phyloP scores from a whole-genome alignment of 2,329 filamentous ascomycete genomes.

The Proliferodiscus dingleyae region DNA sequence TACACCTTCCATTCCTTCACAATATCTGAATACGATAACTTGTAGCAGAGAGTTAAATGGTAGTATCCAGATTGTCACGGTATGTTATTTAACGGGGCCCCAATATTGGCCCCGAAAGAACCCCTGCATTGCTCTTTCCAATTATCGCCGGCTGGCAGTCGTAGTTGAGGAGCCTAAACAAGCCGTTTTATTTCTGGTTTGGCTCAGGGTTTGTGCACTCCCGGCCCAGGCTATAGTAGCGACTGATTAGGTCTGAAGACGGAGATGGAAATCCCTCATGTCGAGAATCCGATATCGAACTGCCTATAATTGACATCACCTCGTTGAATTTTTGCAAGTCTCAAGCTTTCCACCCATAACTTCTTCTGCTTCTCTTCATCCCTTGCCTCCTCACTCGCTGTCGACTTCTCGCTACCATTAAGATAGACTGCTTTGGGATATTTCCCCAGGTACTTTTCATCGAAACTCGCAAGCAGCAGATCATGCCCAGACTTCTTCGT shows the following conservation, averaged over 20 bases:
- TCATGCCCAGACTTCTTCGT: slow-evolving; percentile 33
- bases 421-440: slow-evolving; percentile 26
- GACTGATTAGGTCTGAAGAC: background rate
- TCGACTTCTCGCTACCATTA: slow-evolving; percentile 31
- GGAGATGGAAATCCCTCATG: too few species aligned
- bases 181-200: background rate
- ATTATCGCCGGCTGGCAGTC: too few species aligned
- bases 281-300: background rate
- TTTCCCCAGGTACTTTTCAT: slow-evolving; percentile 15
- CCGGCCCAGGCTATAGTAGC: background rate
- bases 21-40: too few species aligned
- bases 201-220: slow-evolving; percentile 1
- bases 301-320: slow-evolving; percentile 7
- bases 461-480: slow-evolving; percentile 32
- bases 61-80: too few species aligned
- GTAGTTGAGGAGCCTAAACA: too few species aligned
- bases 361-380: slow-evolving; percentile 29
- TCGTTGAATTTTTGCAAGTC: slow-evolving; percentile 21
- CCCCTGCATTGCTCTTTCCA: too few species aligned
- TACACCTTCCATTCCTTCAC: too few species aligned
- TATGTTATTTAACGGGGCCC: too few species aligned
- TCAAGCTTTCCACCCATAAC: slow-evolving; percentile 31
- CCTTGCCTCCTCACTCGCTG: slow-evolving; percentile 28
- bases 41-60: too few species aligned
- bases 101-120: too few species aligned